These are phyloP conservation scores for Aspergillus sojae DNA, from an alignment of 2,329 filamentous ascomycete species.

Conservation along the genomic window DNA sequence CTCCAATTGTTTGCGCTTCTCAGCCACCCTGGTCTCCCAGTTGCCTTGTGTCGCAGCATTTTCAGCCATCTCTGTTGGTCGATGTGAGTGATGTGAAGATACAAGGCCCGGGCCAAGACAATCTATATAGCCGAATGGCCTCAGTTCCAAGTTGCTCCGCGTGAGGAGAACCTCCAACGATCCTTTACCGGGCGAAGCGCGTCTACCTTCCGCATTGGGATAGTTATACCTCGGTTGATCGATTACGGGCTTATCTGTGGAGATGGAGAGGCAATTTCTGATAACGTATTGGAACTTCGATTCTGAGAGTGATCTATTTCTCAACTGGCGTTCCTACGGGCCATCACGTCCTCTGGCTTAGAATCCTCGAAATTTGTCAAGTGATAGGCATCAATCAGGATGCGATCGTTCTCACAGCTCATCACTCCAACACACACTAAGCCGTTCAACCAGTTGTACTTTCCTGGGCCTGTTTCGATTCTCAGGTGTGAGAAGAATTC, in stretches of 20 bases:
- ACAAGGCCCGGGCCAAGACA: neutral
- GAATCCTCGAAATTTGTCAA: conserved; percentile 26
- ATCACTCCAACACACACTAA: conserved; percentile 28
- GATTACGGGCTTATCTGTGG: neutral
- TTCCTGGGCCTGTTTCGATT: conserved; percentile 23
- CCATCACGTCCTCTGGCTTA: conserved; percentile 24
- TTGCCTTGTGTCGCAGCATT: conserved; percentile 15
- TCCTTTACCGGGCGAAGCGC: neutral
- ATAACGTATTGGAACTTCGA: neutral
- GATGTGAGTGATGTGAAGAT: too few species aligned
- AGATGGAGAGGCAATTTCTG: neutral
- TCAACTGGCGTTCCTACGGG: conserved; percentile 6
- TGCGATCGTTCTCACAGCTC: conserved; percentile 24
- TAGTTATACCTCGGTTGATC: neutral
- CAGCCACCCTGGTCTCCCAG: conserved; percentile 26
- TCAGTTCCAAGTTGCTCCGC: neutral
- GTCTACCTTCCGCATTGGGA: neutral
- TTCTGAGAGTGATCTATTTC: neutral
- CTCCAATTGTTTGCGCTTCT: conserved; percentile 34
- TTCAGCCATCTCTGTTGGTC: neutral
- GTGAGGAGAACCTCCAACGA: too few species aligned
- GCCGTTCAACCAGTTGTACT: conserved; percentile 31
- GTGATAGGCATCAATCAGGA: conserved; percentile 29
- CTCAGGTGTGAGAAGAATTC: conserved; percentile 31
- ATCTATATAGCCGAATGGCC: neutral